Evolutionary conservation across 2,329 filamentous ascomycete genomes (phyloP).

Genomic region (Pestalotiopsis sp.): DNA sequence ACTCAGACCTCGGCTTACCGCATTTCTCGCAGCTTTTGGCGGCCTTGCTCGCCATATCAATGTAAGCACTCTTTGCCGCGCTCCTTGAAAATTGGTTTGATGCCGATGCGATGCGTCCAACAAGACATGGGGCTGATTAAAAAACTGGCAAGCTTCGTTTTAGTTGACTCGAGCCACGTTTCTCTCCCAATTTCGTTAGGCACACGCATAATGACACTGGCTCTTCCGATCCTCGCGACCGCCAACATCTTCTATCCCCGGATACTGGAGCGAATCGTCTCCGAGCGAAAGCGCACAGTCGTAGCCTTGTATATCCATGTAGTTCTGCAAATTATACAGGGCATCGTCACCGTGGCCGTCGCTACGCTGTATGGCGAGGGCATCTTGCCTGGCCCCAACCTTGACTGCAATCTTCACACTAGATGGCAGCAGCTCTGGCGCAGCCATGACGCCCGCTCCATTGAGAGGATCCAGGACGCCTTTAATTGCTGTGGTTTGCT

Average conservation of each 20-base stretch:
- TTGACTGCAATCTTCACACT: slow-evolving; percentile 57
- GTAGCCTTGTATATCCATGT: slow-evolving; percentile 30
- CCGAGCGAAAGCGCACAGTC: not conserved
- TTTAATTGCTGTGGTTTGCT: slow-evolving; percentile 70
- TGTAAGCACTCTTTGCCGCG: not conserved
- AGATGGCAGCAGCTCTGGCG: slow-evolving; percentile 59
- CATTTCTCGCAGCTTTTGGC: not conserved
- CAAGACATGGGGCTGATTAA: not conserved
- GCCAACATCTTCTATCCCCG: slow-evolving; percentile 28
- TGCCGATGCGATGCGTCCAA: not conserved
- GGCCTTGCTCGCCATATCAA: not conserved
- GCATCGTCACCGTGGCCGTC: slow-evolving; percentile 44
- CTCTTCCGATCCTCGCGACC: slow-evolving; percentile 30
- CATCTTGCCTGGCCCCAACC: slow-evolving; percentile 32
- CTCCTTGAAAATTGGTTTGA: not conserved
- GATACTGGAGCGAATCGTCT: slow-evolving; percentile 16
- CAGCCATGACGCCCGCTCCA: slow-evolving; percentile 48
- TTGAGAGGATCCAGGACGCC: slow-evolving; percentile 66
- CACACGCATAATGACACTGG: slow-evolving; percentile 29
- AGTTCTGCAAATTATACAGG: slow-evolving; percentile 45
- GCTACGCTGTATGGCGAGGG: slow-evolving; percentile 42
- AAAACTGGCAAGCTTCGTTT: slow-evolving; percentile 27
- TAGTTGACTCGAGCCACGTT: slow-evolving; percentile 29
- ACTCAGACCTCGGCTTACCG: too few relatives aligned
- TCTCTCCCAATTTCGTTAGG: slow-evolving; percentile 32